phyloP scores from a whole-genome alignment of 2,329 filamentous ascomycete species.

The Decorospora gaudefroyi region DNA sequence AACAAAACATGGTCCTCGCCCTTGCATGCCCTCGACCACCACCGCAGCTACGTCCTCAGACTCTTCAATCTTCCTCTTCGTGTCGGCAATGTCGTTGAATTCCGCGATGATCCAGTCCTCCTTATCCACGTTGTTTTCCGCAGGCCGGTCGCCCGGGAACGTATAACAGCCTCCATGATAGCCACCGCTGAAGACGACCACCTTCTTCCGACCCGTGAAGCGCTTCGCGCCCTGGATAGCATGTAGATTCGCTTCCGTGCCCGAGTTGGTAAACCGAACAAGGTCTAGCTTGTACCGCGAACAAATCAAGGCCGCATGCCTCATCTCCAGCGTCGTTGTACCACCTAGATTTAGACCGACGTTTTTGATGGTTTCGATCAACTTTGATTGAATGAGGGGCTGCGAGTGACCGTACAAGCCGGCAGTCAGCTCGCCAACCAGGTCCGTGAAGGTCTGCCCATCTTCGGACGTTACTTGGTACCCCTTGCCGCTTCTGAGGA shows the following conservation, averaged over 20 bases:
- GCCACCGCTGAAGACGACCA: slow-evolving; percentile 55
- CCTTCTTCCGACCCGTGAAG: slow-evolving; percentile 49
- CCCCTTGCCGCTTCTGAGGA: slow-evolving; percentile 35
- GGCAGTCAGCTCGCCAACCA: slow-evolving; percentile 38
- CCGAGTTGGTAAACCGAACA: slow-evolving; percentile 38
- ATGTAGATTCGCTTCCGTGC: slow-evolving; percentile 38
- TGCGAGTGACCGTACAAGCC: slow-evolving; percentile 40
- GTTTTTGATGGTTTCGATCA: slow-evolving; percentile 28
- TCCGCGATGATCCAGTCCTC: slow-evolving; percentile 63
- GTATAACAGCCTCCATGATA: slow-evolving; percentile 62
- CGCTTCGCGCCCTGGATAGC: slow-evolving; percentile 50
- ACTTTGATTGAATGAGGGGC: slow-evolving; percentile 27
- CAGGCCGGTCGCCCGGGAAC: slow-evolving; percentile 48
- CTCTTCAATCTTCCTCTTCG: slow-evolving; percentile 51
- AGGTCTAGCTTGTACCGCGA: slow-evolving; percentile 27
- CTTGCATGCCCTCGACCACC: slow-evolving; percentile 69
- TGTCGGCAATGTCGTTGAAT: slow-evolving; percentile 64
- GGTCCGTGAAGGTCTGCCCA: slow-evolving; percentile 36
- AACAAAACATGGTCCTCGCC: slow-evolving; percentile 62
- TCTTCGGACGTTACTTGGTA: slow-evolving; percentile 40
- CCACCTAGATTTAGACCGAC: slow-evolving; percentile 45
- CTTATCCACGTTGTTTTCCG: slow-evolving; percentile 55
- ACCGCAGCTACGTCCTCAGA: slow-evolving; percentile 61
- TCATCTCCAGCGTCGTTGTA: slow-evolving; percentile 26
- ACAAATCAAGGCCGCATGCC: slow-evolving; percentile 29